Conservation (phyloP, 1,284 basidiomycete species). For the Ustilago cynodontis region DNA sequence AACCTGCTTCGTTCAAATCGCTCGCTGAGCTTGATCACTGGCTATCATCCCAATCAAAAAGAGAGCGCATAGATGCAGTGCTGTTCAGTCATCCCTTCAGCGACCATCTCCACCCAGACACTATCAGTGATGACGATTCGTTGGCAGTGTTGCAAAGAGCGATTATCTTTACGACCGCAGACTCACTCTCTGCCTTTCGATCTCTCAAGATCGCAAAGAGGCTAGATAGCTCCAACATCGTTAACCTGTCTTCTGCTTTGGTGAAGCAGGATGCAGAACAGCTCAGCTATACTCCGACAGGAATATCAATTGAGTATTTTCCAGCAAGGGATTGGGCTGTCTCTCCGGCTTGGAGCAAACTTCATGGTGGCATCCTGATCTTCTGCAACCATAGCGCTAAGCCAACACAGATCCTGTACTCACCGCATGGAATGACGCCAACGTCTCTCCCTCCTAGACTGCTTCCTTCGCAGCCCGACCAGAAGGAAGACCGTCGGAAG, state of each 20-base stretch:
- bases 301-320: constrained; percentile 25
- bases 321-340: constrained; percentile 39
- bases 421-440: constrained; percentile 43
- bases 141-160: constrained; percentile 16
- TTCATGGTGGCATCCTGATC: constrained; percentile 40
- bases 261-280: constrained; percentile 18
- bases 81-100: constrained; percentile 46
- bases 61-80: constrained; percentile 28
- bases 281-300: neutral
- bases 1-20: constrained; percentile 32
- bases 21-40: constrained; percentile 36
- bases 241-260: constrained; percentile 21
- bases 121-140: constrained; percentile 22
- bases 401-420: constrained; percentile 26
- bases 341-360: constrained; percentile 35
- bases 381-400: neutral
- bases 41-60: constrained; percentile 11
- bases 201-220: constrained; percentile 11
- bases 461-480: too few relatives aligned
- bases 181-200: constrained; percentile 28
- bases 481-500: neutral
- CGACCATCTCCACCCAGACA: constrained; percentile 45
- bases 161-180: constrained; percentile 32
- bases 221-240: constrained; percentile 7
- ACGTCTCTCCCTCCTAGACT: constrained; percentile 21